Evolutionary conservation across 192 early-diverging fungal species (phyloP), one percentile per base, ranked within the genome.

Genomic region (Irineochytrium annulatum): DNA sequence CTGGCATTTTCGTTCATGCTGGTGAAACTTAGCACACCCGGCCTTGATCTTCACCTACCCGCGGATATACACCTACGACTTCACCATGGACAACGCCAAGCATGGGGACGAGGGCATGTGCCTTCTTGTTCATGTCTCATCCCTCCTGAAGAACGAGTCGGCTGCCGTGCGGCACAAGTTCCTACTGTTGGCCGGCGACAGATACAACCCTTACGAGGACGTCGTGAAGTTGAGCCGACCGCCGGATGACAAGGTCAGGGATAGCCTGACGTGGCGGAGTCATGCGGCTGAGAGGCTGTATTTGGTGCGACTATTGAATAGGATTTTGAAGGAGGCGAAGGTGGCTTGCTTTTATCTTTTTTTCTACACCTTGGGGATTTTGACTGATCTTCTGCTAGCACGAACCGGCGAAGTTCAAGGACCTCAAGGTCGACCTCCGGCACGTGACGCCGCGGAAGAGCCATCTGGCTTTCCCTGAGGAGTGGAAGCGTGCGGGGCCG

Each of bases 321-420:
- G 57, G 26, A 54, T 88, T 34, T 53, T 88, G 22, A 56, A 75
- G 31, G 84, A 88, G 60, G 69, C 83, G 43, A 85, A 84, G 73
- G 78, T 41, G n/a, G n/a, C n/a, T n/a, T n/a, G n/a, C n/a, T n/a
- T n/a, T n/a, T n/a, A n/a, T n/a, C n/a, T n/a, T n/a, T n/a, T n/a
- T n/a, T n/a, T n/a, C n/a, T n/a, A n/a, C n/a, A n/a, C n/a, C n/a
- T n/a, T n/a, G n/a, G n/a, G n/a, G n/a, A n/a, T n/a, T n/a, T n/a
- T n/a, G n/a, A n/a, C n/a, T n/a, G n/a, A n/a, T n/a, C n/a, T n/a
- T n/a, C n/a, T n/a, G n/a, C n/a, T n/a, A n/a, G n/a, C n/a, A n/a
- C 33, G 59, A 72, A 11, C 68, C 69, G 44, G 71, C 79, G 20
- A 63, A 75, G n/a, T 79, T 87, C 44, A 67, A 62, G 24, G 85